A percentile compares a stretch with the other conserved stretches of the same genome.
These are phyloP conservation scores for Anthracocystis setariae DNA, from an alignment of 1,284 basidiomycete genomes.

Conservation along the genomic window DNA sequence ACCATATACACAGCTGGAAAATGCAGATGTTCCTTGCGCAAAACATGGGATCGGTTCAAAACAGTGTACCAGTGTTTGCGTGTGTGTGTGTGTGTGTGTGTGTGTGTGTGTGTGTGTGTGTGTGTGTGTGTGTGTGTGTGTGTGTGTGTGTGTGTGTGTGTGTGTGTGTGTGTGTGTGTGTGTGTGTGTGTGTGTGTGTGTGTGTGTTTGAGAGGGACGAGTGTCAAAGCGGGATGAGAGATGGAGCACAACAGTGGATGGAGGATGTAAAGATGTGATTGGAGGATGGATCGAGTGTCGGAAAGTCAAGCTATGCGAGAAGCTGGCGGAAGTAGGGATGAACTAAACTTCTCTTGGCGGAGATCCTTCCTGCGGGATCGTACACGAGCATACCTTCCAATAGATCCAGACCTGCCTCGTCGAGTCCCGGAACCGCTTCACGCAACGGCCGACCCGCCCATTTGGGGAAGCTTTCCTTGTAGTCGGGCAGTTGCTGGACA, in stretches of 20 bases:
- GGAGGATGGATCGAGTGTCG: not conserved
- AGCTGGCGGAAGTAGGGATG: slow-evolving; percentile 46
- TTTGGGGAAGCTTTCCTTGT: slow-evolving; percentile 95
- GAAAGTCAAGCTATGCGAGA: slow-evolving; percentile 13
- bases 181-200: no score
- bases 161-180: no score
- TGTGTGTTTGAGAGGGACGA: not conserved
- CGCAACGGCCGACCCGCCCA: slow-evolving; percentile 78
- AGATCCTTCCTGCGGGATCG: slow-evolving; percentile 89
- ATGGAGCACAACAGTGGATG: slow-evolving; percentile 6
- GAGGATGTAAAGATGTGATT: not conserved
- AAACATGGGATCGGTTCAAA: no score
- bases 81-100: no score
- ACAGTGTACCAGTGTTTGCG: no score
- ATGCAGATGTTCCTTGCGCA: not conserved
- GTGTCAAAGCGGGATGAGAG: slow-evolving; percentile 2
- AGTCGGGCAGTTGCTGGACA: slow-evolving; percentile 87
- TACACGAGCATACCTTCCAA: slow-evolving; percentile 82
- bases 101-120: no score
- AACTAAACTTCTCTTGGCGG: slow-evolving; percentile 41
- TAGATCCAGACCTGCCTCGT: slow-evolving; percentile 60
- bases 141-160: no score
- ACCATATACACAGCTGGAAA: not conserved
- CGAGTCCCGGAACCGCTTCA: slow-evolving; percentile 69
- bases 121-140: no score